Conservation (phyloP, 1,284 basidiomycete genomes). For the Lentinus polychrous region DNA sequence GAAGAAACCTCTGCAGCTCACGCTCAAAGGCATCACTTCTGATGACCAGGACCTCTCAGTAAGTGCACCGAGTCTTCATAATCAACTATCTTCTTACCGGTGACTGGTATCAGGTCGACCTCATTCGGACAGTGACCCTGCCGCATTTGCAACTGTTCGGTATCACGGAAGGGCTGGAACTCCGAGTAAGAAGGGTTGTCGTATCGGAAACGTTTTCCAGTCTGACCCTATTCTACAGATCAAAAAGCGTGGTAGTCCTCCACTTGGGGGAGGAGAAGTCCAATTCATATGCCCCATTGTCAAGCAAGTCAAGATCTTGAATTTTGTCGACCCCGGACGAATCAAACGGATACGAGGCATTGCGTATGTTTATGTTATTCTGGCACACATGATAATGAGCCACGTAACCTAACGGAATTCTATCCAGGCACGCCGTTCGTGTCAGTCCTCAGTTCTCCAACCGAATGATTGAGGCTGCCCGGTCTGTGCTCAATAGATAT, state of each 20-base stretch:
- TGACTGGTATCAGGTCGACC: constrained; percentile 60
- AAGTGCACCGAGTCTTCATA: constrained; percentile 19
- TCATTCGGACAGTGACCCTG: constrained; percentile 87
- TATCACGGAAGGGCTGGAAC: constrained; percentile 79
- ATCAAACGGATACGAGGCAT: constrained; percentile 95
- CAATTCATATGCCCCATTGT: constrained; percentile 92
- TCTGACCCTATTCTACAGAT: constrained; percentile 48
- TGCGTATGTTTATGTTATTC: constrained; percentile 53
- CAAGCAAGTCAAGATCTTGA: constrained; percentile 84
- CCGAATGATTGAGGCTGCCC: constrained; percentile 91
- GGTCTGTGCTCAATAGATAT: constrained; percentile 90
- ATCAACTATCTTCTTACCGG: constrained; percentile 8
- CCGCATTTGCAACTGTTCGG: constrained; percentile 91
- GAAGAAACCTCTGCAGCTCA: constrained; percentile 82
- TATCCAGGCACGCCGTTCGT: constrained; percentile 78
- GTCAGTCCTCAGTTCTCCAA: constrained; percentile 98
- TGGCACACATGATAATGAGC: no score
- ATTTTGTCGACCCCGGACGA: constrained; percentile 87
- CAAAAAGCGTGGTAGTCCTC: constrained; percentile 87
- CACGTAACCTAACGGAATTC: neutral
- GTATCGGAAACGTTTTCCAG: neutral
- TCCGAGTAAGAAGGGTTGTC: constrained; percentile 46
- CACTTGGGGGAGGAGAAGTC: constrained; percentile 88
- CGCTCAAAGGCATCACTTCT: constrained; percentile 85
- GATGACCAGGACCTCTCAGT: constrained; percentile 87